These are phyloP conservation scores for Talaromyces nanjingensis DNA, from an alignment of 495 filamentous ascomycete species.

Conservation along the genomic window DNA sequence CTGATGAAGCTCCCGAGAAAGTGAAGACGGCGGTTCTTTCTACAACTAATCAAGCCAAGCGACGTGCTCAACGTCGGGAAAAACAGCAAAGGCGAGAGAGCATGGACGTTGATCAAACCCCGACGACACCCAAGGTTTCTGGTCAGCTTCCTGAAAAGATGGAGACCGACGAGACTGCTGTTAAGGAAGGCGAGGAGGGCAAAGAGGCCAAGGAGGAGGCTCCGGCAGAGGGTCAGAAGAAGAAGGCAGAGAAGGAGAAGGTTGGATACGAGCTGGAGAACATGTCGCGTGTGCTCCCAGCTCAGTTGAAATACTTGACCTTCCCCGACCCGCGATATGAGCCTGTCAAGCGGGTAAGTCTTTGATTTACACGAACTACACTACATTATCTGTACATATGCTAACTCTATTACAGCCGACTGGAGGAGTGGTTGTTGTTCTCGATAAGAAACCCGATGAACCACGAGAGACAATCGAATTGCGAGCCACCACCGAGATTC, in stretches of 20 bases:
- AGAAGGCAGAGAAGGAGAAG: slow-evolving; percentile 93
- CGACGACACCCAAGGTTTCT: slow-evolving; percentile 67
- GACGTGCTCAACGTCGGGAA: slow-evolving; percentile 71
- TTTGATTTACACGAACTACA: slow-evolving; percentile 11
- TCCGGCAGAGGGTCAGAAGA: slow-evolving; percentile 49
- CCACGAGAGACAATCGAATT: slow-evolving; percentile 75
- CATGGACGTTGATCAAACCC: slow-evolving; percentile 80
- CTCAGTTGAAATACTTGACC: slow-evolving; percentile 90
- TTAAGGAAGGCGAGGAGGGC: slow-evolving; percentile 54
- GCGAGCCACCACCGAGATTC: slow-evolving; percentile 72
- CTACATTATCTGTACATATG: slow-evolving; percentile 5
- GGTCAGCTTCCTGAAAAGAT: slow-evolving; percentile 69
- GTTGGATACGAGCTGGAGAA: slow-evolving; percentile 93
- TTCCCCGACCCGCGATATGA: slow-evolving; percentile 81
- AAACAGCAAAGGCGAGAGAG: slow-evolving; percentile 67
- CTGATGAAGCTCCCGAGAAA: slow-evolving; percentile 86
- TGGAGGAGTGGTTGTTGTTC: slow-evolving; percentile 82
- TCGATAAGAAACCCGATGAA: slow-evolving; percentile 77
- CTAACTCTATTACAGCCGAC: slow-evolving; percentile 66
- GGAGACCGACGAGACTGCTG: slow-evolving; percentile 71
- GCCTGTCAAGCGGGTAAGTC: slow-evolving; percentile 87
- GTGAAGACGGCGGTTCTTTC: slow-evolving; percentile 95
- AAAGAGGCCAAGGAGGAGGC: slow-evolving; percentile 54
- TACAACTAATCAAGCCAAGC: slow-evolving; percentile 93
- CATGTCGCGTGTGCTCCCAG: slow-evolving; percentile 89